Evolutionary conservation across 148 eudicot species (phyloP).

Genomic region (Limonium bicolor): DNA sequence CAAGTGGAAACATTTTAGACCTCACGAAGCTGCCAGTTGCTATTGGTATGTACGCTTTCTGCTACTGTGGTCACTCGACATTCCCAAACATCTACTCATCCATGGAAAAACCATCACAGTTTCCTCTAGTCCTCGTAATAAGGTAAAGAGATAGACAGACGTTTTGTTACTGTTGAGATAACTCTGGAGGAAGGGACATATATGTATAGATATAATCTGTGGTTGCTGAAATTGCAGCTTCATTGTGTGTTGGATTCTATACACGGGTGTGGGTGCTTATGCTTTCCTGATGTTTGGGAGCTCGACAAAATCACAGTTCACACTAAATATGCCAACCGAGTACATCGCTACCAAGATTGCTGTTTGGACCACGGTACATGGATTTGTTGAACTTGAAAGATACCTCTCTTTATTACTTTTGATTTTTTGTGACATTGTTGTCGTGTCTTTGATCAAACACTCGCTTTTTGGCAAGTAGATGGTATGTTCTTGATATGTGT

Average conservation of each 20-base stretch:
- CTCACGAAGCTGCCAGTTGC: conserved; percentile 3
- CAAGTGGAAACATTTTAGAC: neutral
- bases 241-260: neutral
- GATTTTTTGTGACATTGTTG: too few species aligned
- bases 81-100: conserved; percentile 4
- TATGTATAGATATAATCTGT: neutral
- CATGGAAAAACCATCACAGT: conserved; percentile 5
- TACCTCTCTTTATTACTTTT: too few species aligned
- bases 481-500: neutral
- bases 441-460: too few species aligned
- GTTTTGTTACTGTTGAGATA: too few species aligned
- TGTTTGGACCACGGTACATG: conserved; percentile 4
- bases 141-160: neutral
- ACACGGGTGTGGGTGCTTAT: neutral
- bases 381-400: neutral
- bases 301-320: conserved; percentile 4
- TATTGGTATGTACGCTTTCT: conserved; percentile 1
- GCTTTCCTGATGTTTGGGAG: neutral
- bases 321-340: conserved; percentile 1
- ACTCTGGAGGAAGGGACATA: neutral
- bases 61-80: conserved; percentile 4
- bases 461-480: neutral
- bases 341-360: conserved; percentile 5
- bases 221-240: conserved; percentile 1
- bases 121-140: conserved; percentile 3